Evolutionary conservation across 164 flowering plant genomes (phyloP).

Genomic region (Sedum album): DNA sequence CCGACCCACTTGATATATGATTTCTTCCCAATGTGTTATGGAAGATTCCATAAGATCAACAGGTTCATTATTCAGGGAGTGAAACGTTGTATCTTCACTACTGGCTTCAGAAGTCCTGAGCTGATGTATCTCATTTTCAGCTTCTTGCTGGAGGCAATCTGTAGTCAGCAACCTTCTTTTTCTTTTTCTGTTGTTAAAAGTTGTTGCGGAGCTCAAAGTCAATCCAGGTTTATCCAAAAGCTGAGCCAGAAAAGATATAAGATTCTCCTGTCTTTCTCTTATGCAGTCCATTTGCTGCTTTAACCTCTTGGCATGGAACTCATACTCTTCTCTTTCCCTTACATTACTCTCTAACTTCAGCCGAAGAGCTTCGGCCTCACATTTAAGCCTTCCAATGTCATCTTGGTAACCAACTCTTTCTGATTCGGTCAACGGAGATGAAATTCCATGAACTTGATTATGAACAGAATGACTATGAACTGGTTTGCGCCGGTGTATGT

Average conservation of each 20-base stretch:
- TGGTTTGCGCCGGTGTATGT: conserved; percentile 60
- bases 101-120: conserved; percentile 14
- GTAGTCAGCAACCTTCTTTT: conserved; percentile 44
- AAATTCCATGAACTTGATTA: conserved; percentile 27
- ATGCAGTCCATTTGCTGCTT: conserved; percentile 28
- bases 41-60: conserved; percentile 42
- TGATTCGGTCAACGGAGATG: conserved; percentile 31
- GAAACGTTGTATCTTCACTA: conserved; percentile 18
- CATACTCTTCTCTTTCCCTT: conserved; percentile 24
- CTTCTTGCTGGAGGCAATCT: conserved; percentile 23
- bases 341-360: conserved; percentile 31
- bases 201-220: conserved; percentile 18
- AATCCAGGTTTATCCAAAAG: conserved; percentile 32
- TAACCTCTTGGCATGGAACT: conserved; percentile 23
- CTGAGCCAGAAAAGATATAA: conserved; percentile 29
- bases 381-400: conserved; percentile 37
- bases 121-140: conserved; percentile 19
- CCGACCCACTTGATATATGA: conserved; percentile 19
- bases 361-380: conserved; percentile 27
- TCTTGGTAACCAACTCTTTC: conserved; percentile 36
- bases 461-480: conserved; percentile 56
- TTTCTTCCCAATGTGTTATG: conserved; percentile 39
- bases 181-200: conserved; percentile 27
- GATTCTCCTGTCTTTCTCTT: conserved; percentile 26
- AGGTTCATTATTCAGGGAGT: conserved; percentile 18